Evolutionary conservation across 352 stramenopile genomes (phyloP), one percentile per base, ranked within the genome.

Genomic region (Globisporangium lucens): DNA sequence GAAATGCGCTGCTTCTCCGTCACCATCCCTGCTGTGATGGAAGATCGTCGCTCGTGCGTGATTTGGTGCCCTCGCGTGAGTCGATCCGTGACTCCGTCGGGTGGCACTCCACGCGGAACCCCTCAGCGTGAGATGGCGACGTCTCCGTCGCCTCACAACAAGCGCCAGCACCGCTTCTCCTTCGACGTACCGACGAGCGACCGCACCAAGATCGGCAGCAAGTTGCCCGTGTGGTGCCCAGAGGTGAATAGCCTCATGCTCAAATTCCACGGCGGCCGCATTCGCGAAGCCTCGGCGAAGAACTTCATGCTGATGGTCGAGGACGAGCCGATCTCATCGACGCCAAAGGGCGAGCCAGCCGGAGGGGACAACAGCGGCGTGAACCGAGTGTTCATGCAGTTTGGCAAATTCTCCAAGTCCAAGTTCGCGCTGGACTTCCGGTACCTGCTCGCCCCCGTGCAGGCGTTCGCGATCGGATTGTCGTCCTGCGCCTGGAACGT

Each of bases 291-390:
- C 38, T 95, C 86, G 10, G 86, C 89, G 61, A 97, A 97, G 73
- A 97, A 97, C 67, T 97, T 97, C 66, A 94, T 96, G 80, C 77
- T 97, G 29, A 89, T 84, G 73, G 38, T 95, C 56, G 83, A 95
- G 9, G 85, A 89, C 57, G 84, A 95, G 46, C 74, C 74, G 7
- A 65, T 74, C 9, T 67, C 78, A 1, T 56, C 60, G 30, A 51
- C 57, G 43, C 27, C 43, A n/a, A 67, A 73, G n/a, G 60, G 55
- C 27, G 73, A 58, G 17, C 8, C 51, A 27, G 29, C 65, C 12
- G 56, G 63, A 0, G 33, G 64, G 0, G 82, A 91, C 60, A 74
- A 78, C 4, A 80, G 68, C 15, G 76, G 73, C 60, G 77, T 67
- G 58, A 91, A 85, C 67, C 76, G 77, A 69, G 77, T 91, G 8